phyloP scores from a whole-genome alignment of 1,284 basidiomycete species.

The Caloboletus firmus region DNA sequence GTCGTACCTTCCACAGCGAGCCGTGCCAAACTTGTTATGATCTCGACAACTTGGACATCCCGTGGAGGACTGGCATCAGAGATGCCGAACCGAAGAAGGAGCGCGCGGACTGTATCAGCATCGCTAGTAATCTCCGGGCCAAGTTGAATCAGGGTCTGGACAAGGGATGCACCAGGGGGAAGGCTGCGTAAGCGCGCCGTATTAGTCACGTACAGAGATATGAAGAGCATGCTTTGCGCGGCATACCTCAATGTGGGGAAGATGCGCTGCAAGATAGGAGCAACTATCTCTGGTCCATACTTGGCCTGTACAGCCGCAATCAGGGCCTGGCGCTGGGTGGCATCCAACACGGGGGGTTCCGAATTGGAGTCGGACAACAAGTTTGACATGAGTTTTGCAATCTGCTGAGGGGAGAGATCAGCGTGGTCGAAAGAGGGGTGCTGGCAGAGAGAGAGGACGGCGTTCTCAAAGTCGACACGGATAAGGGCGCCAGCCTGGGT shows the following conservation, averaged over 20 bases:
- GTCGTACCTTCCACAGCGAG: constrained; percentile 68
- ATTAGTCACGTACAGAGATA: constrained; percentile 15
- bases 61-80: constrained; percentile 67
- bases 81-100: constrained; percentile 72
- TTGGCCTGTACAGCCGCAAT: constrained; percentile 73
- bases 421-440: constrained; percentile 77
- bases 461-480: constrained; percentile 74
- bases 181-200: constrained; percentile 46
- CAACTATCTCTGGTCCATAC: constrained; percentile 60
- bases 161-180: constrained; percentile 61
- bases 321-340: constrained; percentile 67
- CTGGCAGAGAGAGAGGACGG: constrained; percentile 68
- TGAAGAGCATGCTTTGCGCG: constrained; percentile 6
- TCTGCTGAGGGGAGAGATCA: constrained; percentile 71
- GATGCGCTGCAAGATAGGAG: constrained; percentile 51
- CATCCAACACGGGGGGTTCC: constrained; percentile 69
- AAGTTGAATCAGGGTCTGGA: constrained; percentile 71
- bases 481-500: constrained; percentile 67
- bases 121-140: constrained; percentile 77
- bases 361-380: constrained; percentile 66
- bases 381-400: constrained; percentile 77
- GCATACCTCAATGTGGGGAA: constrained; percentile 60
- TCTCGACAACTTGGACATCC: constrained; percentile 67
- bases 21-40: constrained; percentile 63
- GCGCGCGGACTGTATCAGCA: constrained; percentile 62